Percentiles rank a stretch among this genome's conserved stretches.
Conservation (phyloP, 345 rosid genomes). For the Microthlaspi erraticum region DNA sequence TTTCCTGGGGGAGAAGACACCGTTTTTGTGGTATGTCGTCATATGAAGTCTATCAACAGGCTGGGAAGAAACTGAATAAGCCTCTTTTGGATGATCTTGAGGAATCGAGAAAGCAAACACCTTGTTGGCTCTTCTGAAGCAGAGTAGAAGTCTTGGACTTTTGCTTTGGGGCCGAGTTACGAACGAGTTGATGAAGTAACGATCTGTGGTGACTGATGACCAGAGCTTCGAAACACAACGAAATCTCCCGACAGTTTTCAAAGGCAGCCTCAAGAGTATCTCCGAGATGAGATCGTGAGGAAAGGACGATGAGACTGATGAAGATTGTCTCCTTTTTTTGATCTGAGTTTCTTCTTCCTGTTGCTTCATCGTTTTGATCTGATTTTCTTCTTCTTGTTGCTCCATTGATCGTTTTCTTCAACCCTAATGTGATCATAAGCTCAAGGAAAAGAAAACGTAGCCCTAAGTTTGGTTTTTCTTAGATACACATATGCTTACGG, state of each 20-base stretch:
- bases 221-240: constrained; percentile 26
- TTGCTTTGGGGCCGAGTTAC: not conserved
- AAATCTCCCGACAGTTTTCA: not conserved
- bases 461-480: too few species aligned
- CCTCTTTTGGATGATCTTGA: not conserved
- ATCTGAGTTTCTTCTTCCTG: not conserved
- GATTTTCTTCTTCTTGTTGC: too few species aligned
- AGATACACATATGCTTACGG: too few species aligned
- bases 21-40: not conserved
- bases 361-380: not conserved
- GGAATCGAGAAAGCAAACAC: constrained; percentile 16
- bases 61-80: not conserved
- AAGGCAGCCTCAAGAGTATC: constrained; percentile 16
- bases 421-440: too few species aligned
- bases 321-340: not conserved
- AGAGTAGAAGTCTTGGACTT: constrained; percentile 6
- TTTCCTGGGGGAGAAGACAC: not conserved
- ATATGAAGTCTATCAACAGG: not conserved
- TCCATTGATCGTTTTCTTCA: not conserved
- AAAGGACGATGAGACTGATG: not conserved
- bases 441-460: too few species aligned
- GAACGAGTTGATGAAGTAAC: not conserved
- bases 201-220: constrained; percentile 1
- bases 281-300: constrained; percentile 9
- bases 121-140: not conserved